Base-by-base conservation (phyloP, 352 stramenopile species). In the Hyaloperonospora brassicae region DNA sequence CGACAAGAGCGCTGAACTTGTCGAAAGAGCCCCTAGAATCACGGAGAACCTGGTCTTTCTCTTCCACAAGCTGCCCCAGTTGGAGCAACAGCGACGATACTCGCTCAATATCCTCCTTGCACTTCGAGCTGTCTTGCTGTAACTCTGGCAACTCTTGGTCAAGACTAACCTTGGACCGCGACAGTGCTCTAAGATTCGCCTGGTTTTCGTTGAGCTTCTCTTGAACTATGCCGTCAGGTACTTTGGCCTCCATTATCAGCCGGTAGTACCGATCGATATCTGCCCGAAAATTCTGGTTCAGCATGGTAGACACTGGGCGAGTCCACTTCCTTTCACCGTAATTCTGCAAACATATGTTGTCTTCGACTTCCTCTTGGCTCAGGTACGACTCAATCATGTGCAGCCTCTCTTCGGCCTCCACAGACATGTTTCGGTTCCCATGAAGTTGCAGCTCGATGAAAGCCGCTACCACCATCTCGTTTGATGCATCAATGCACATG, bases 251-350 rank as follows among this genome's bases (percentile, higher is more conserved):
- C 34, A 79, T 80, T 6, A 88, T 62, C n/a, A 90, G 60, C 5
- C 78, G 73, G 50, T 80, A 86, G 56, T 85, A 90, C 14, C 80
- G 77, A 57, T 87, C 78, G 49, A 88, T 69, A 52, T 90, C 80
- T 13, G 66, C 52, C 30, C 66, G 69, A 52, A 90, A 87, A 41
- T 65, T 70, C 34, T 78, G 63, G 52, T 81, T 85, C 7, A 90
- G 52, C 5, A 63, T 55, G 2, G 62, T 60, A 10, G 79, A 90
- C 40, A 68, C n/a, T 8, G 80, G 75, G 0, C 77, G 71, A 27
- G 60, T 34, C 80, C 80, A 90, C n/a, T 67, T 65, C 22, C 54
- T 66, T 22, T 61, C 62, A 24, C 77, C 76, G 31, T 90, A 90
- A 52, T 86, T 87, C 34, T 80, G 73, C 2, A 73, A 62, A 34